phyloP scores from a whole-genome alignment of 495 filamentous ascomycete species.

The Pseudevernia furfuracea region DNA sequence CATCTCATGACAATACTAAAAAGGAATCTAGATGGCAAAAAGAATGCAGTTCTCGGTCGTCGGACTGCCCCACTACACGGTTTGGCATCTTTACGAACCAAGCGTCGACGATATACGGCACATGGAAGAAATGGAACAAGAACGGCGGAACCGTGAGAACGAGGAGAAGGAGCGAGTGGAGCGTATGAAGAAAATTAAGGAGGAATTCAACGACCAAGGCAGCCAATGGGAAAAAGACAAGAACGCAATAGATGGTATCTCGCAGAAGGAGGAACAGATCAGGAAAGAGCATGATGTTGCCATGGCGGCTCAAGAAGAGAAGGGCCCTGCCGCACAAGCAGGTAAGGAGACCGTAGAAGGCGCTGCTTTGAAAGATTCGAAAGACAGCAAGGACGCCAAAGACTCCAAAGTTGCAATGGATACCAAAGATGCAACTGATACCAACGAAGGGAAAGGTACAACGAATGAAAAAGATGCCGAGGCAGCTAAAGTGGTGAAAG shows the following conservation, averaged over 20 bases:
- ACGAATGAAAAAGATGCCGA: background rate
- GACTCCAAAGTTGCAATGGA: slow-evolving; percentile 6
- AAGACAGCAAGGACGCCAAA: slow-evolving; percentile 12
- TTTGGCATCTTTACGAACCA: slow-evolving; percentile 99
- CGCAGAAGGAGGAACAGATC: slow-evolving; percentile 43
- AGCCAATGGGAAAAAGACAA: slow-evolving; percentile 80
- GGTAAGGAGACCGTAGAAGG: slow-evolving; percentile 30
- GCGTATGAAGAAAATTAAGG: slow-evolving; percentile 57
- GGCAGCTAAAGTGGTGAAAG: background rate
- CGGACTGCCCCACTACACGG: slow-evolving; percentile 94
- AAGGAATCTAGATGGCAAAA: slow-evolving; percentile 74
- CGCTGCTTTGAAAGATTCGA: slow-evolving; percentile 5
- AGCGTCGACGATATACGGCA: slow-evolving; percentile 94
- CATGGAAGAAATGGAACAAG: slow-evolving; percentile 94
- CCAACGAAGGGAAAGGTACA: slow-evolving; percentile 3
- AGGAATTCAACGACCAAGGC: slow-evolving; percentile 60
- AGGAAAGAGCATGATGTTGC: slow-evolving; percentile 29
- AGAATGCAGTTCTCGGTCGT: slow-evolving; percentile 95
- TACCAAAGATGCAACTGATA: slow-evolving; percentile 6
- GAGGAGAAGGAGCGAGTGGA: slow-evolving; percentile 65
- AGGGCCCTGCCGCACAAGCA: slow-evolving; percentile 30
- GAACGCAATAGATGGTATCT: slow-evolving; percentile 60
- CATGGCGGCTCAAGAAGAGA: slow-evolving; percentile 39
- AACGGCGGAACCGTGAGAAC: slow-evolving; percentile 61
- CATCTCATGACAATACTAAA: slow-evolving; percentile 30